These are phyloP conservation scores for Corymbia calophylla DNA, from an alignment of 441 rosid genomes.

Conservation along the genomic window DNA sequence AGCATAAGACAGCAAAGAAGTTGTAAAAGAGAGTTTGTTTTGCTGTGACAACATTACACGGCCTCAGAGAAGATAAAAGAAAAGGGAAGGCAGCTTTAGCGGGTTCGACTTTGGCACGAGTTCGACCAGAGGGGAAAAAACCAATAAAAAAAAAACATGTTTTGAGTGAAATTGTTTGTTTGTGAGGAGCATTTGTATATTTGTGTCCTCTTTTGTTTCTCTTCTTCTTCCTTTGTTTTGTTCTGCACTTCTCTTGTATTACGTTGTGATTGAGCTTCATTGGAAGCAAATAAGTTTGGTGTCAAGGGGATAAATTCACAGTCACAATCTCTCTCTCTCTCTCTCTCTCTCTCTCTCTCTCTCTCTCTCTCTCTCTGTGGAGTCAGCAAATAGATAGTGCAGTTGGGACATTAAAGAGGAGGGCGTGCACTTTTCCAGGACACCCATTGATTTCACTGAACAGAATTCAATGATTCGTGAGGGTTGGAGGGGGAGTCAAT, in stretches of 20 bases:
- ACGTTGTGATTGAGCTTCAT: conserved; percentile 2
- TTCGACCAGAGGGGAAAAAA: background rate
- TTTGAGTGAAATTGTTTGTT: conserved; percentile 20
- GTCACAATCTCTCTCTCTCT: background rate
- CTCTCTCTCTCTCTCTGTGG: background rate
- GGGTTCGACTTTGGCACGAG: background rate
- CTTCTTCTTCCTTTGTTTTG: background rate
- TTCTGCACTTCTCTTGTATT: background rate
- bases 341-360: background rate
- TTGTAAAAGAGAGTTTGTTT: background rate
- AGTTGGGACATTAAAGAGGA: background rate
- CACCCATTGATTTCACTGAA: background rate
- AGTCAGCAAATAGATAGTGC: background rate
- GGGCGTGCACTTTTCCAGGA: background rate
- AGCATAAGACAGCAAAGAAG: background rate
- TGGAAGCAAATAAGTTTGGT: conserved; percentile 13
- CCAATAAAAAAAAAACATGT: background rate
- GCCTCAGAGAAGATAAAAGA: background rate
- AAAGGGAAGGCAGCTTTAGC: background rate
- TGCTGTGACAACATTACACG: background rate
- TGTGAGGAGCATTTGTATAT: conserved; percentile 7
- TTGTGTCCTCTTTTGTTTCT: background rate
- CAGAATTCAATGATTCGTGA: background rate
- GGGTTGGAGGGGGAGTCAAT: background rate
- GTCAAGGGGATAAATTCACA: background rate